Conservation (phyloP, 768 basidiomycete genomes). For the Omphalotus guepiniiformis region DNA sequence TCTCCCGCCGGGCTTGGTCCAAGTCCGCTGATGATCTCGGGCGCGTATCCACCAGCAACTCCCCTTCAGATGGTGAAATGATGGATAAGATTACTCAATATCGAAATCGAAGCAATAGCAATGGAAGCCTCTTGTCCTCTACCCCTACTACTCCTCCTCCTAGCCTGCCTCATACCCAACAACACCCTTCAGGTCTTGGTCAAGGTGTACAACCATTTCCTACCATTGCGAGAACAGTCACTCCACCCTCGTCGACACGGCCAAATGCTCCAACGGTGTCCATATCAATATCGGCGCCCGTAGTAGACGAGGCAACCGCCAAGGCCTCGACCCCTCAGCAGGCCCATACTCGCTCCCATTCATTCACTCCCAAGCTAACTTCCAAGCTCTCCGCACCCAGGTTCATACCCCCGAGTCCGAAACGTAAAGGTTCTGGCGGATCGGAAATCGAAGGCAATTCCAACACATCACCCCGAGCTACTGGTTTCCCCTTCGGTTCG, state of each 20-base stretch:
- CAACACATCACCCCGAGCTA: conserved; percentile 11
- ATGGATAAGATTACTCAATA: conserved; percentile 66
- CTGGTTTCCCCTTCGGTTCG: conserved; percentile 1
- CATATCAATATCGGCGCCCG: conserved; percentile 25
- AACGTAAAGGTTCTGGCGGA: conserved; percentile 47
- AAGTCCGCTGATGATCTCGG: conserved; percentile 71
- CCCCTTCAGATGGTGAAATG: conserved; percentile 42
- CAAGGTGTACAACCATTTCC: conserved; percentile 40
- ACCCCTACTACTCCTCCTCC: conserved; percentile 28
- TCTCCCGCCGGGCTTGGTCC: conserved; percentile 75
- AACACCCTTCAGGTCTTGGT: background rate
- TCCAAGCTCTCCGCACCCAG: conserved; percentile 62
- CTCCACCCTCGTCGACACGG: background rate
- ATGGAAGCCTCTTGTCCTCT: conserved; percentile 39
- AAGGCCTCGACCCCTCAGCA: conserved; percentile 13
- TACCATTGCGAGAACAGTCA: conserved; percentile 21
- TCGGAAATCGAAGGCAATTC: conserved; percentile 31
- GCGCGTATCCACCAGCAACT: conserved; percentile 23
- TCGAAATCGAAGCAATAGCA: conserved; percentile 55
- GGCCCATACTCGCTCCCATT: conserved; percentile 61
- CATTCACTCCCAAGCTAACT: conserved; percentile 67
- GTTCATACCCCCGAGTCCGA: conserved; percentile 50
- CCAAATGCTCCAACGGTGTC: conserved; percentile 30
- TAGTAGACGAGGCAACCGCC: conserved; percentile 23
- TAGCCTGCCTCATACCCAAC: conserved; percentile 22